A percentile compares a stretch with the other conserved stretches of the same genome.
These are phyloP conservation scores for Gossypium gossypioides DNA, from an alignment of 441 rosid genomes.

Conservation along the genomic window DNA sequence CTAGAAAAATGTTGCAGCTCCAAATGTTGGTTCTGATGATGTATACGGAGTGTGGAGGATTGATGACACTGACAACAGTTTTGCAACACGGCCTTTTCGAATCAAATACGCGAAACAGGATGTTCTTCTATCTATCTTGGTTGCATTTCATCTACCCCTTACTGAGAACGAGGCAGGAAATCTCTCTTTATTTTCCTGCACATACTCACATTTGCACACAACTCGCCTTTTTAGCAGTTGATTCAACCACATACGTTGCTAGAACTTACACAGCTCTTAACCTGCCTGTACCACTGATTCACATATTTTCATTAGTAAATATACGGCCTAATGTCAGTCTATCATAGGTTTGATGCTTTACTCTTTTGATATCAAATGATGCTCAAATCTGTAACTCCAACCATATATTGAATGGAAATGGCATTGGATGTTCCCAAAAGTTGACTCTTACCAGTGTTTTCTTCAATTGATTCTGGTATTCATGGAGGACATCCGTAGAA, in stretches of 20 bases:
- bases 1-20: slow-evolving; percentile 33
- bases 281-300: background rate
- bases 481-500: background rate
- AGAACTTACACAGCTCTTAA: background rate
- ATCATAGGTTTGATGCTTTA: background rate
- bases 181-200: background rate
- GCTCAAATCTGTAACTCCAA: background rate
- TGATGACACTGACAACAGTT: slow-evolving; percentile 70
- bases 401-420: background rate
- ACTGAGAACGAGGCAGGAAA: slow-evolving; percentile 46
- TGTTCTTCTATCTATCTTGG: slow-evolving; percentile 63
- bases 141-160: slow-evolving; percentile 61
- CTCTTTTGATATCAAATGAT: background rate
- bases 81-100: slow-evolving; percentile 76
- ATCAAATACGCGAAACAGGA: slow-evolving; percentile 84
- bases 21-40: slow-evolving; percentile 44
- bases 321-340: background rate
- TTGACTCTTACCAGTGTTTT: background rate
- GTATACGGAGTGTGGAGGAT: slow-evolving; percentile 70
- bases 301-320: background rate
- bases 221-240: background rate
- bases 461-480: background rate
- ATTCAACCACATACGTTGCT: background rate
- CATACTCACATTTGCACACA: background rate
- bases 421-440: background rate